These are phyloP conservation scores for Oidium heveae DNA, from an alignment of 2,329 filamentous ascomycete genomes.

Conservation along the genomic window DNA sequence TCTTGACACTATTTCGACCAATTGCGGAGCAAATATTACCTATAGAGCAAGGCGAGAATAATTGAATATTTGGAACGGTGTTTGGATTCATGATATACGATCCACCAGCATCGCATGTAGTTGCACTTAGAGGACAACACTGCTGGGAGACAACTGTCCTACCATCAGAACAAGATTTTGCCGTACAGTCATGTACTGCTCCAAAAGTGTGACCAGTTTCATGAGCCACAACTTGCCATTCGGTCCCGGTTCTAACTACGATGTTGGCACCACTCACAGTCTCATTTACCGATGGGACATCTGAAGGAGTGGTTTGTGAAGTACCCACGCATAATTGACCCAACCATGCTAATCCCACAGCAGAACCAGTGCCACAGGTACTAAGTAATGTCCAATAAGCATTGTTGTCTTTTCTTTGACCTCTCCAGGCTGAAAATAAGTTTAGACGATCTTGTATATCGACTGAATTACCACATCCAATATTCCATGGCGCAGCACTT, in stretches of 20 bases:
- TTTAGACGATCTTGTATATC: slow-evolving; percentile 59
- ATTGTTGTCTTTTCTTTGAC: slow-evolving; percentile 49
- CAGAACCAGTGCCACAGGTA: slow-evolving; percentile 48
- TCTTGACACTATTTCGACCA: slow-evolving; percentile 49
- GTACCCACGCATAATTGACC: slow-evolving; percentile 54
- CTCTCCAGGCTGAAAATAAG: slow-evolving; percentile 73
- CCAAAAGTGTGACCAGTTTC: slow-evolving; percentile 89
- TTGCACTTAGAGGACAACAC: slow-evolving; percentile 55
- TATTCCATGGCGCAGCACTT: slow-evolving; percentile 57
- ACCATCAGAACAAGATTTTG: slow-evolving; percentile 36
- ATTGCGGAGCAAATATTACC: slow-evolving; percentile 87
- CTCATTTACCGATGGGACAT: slow-evolving; percentile 28
- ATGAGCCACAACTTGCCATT: slow-evolving; percentile 93
- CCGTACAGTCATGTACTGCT: slow-evolving; percentile 77
- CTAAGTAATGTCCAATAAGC: slow-evolving; percentile 76
- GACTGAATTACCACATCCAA: slow-evolving; percentile 35
- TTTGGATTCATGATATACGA: slow-evolving; percentile 92
- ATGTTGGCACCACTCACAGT: slow-evolving; percentile 73
- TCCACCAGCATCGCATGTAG: slow-evolving; percentile 48
- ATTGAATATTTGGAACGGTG: slow-evolving; percentile 42
- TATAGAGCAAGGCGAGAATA: slow-evolving; percentile 70
- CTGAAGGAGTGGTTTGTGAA: slow-evolving; percentile 23
- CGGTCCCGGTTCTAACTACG: slow-evolving; percentile 55
- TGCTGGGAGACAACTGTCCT: slow-evolving; percentile 30
- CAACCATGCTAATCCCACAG: slow-evolving; percentile 82